Evolutionary conservation across 331 rosid genomes (phyloP).

Genomic region (Phaseolus coccineus): DNA sequence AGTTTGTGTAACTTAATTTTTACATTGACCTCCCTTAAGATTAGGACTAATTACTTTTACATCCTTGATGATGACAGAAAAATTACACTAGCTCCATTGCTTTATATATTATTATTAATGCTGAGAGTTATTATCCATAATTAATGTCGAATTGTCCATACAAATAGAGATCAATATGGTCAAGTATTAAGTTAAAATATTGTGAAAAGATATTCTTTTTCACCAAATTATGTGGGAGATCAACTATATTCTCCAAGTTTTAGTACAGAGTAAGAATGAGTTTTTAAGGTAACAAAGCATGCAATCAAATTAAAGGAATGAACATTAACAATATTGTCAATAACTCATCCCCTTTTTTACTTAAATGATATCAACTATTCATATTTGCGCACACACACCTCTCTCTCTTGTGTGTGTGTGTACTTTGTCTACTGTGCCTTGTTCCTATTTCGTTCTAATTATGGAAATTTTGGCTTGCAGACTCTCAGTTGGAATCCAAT

Average conservation of each 20-base stretch:
- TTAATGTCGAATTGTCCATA: not conserved
- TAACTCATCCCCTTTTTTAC: not conserved
- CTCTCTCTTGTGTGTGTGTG: not conserved
- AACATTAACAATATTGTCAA: not conserved
- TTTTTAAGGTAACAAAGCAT: not conserved
- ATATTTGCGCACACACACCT: not conserved
- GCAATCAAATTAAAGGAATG: not conserved
- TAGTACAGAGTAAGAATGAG: not conserved
- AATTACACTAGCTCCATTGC: not conserved
- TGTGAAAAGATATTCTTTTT: not conserved
- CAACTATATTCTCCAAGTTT: not conserved
- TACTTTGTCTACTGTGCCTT: not conserved
- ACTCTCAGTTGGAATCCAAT: slow-evolving; percentile 11
- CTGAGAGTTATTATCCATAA: not conserved
- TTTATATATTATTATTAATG: not conserved
- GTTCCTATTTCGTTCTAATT: slow-evolving; percentile 30
- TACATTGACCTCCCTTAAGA: not conserved
- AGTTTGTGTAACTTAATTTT: not conserved
- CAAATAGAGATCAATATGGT: not conserved
- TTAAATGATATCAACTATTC: not conserved
- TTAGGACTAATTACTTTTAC: not conserved
- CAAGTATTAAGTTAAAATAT: not conserved
- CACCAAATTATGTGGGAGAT: not conserved
- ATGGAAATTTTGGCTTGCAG: slow-evolving; percentile 37
- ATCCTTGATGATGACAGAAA: not conserved